These are phyloP conservation scores for Penicillium glabrum DNA, from an alignment of 2,329 filamentous ascomycete genomes.

Conservation along the genomic window DNA sequence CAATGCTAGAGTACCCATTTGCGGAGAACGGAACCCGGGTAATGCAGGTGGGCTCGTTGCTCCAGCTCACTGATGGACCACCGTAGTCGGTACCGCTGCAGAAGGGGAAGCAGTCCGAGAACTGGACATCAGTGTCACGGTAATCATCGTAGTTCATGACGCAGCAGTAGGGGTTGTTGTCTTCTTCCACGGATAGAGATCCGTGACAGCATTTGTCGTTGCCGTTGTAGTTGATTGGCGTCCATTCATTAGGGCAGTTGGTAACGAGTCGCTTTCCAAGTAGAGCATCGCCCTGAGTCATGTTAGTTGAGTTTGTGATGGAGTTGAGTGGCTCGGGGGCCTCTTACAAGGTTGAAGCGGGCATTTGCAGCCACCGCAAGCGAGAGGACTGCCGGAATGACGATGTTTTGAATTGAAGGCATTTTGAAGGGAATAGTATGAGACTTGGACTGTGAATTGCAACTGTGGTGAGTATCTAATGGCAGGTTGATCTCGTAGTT, in stretches of 20 bases:
- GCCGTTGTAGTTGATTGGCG: neutral
- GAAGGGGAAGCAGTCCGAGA: constrained; percentile 3
- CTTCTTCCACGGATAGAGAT: neutral
- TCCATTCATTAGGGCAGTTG: neutral
- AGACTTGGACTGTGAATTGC: neutral
- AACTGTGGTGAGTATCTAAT: neutral
- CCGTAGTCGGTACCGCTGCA: neutral
- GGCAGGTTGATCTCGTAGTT: neutral
- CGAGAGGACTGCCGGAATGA: neutral
- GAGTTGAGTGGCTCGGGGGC: neutral
- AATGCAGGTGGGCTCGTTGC: neutral
- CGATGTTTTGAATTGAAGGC: neutral
- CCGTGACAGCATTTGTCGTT: neutral
- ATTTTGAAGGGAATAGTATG: neutral
- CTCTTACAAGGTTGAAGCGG: neutral
- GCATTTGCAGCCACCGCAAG: neutral
- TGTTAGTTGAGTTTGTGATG: neutral
- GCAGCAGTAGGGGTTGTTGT: neutral
- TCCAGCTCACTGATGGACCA: neutral
- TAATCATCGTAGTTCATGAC: neutral
- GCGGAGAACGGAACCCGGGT: neutral
- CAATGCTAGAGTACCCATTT: neutral
- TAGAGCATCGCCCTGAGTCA: neutral
- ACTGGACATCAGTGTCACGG: neutral
- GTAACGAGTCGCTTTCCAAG: neutral